Conservation (phyloP, 345 rosid genomes). For the Sonneratia alba region DNA sequence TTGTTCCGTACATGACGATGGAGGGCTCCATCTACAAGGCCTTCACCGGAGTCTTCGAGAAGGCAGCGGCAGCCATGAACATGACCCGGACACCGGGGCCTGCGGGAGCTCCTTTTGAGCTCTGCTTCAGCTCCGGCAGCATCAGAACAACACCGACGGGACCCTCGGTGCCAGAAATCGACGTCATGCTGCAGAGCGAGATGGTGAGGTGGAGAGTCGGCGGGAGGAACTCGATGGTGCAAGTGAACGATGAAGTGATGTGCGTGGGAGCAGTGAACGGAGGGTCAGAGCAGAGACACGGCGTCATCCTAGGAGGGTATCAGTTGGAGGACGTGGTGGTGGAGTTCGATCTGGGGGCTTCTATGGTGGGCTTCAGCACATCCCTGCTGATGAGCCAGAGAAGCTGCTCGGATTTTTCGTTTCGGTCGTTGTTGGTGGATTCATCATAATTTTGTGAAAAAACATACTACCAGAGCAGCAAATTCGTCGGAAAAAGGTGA, state of each 20-base stretch:
- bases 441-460: no score
- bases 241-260: constrained; percentile 30
- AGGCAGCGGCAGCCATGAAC: constrained; percentile 33
- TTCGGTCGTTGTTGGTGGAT: background rate
- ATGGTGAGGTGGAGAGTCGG: constrained; percentile 74
- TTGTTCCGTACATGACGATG: constrained; percentile 52
- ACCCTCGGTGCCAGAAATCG: constrained; percentile 40
- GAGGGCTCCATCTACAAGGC: constrained; percentile 44
- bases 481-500: no score
- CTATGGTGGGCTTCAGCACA: constrained; percentile 51
- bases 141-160: background rate
- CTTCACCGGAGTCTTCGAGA: constrained; percentile 30
- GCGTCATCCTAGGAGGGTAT: constrained; percentile 57
- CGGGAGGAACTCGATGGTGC: constrained; percentile 53
- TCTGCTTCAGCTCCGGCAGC: constrained; percentile 29
- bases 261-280: constrained; percentile 75
- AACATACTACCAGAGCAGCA: no score
- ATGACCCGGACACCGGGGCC: constrained; percentile 30
- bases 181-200: constrained; percentile 73
- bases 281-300: constrained; percentile 25
- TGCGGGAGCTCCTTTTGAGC: constrained; percentile 45
- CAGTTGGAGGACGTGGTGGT: constrained; percentile 62
- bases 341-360: constrained; percentile 57
- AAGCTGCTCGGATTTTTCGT: constrained; percentile 11
- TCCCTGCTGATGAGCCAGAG: constrained; percentile 17